Percentiles rank a stretch among this genome's conserved stretches.
Conservation (phyloP, 768 basidiomycete species). For the Tylopilus subfusipes region DNA sequence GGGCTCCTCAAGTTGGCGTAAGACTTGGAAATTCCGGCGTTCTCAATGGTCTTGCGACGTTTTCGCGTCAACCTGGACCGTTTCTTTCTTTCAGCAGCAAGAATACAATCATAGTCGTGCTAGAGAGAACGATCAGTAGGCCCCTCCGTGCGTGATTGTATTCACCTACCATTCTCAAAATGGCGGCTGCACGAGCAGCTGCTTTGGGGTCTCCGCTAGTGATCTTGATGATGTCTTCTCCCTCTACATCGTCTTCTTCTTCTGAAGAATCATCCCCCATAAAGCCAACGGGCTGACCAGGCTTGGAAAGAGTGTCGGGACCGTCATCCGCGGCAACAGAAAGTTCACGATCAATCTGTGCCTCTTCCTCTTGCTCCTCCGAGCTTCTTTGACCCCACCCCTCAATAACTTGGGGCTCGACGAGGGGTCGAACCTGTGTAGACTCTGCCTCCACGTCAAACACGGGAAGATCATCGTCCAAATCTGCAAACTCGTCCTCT, state of each 20-base stretch:
- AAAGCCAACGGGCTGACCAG: not conserved
- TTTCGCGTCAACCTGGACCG: constrained; percentile 30
- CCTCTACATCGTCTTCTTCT: constrained; percentile 33
- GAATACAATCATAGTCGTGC: constrained; percentile 85
- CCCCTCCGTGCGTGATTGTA: not conserved
- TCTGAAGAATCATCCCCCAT: constrained; percentile 20
- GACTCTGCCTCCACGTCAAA: constrained; percentile 19
- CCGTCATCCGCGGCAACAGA: constrained; percentile 29
- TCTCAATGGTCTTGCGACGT: constrained; percentile 36
- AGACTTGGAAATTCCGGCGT: constrained; percentile 31
- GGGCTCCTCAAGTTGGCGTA: constrained; percentile 8
- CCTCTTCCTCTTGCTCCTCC: constrained; percentile 32
- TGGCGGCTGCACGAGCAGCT: constrained; percentile 90
- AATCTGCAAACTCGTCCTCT: constrained; percentile 19
- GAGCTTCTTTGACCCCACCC: constrained; percentile 14
- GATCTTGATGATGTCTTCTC: constrained; percentile 68
- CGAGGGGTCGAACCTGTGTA: constrained; percentile 7
- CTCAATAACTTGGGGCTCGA: not conserved
- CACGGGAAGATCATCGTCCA: constrained; percentile 15
- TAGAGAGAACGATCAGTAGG: constrained; percentile 25
- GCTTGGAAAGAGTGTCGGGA: not conserved
- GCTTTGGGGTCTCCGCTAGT: constrained; percentile 80
- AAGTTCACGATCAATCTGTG: constrained; percentile 35
- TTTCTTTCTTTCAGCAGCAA: constrained; percentile 31
- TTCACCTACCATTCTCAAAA: constrained; percentile 74